A percentile compares a stretch with the other conserved stretches of the same genome.
Conservation (phyloP, 352 stramenopile genomes). For the Phytophthora colocasiae region DNA sequence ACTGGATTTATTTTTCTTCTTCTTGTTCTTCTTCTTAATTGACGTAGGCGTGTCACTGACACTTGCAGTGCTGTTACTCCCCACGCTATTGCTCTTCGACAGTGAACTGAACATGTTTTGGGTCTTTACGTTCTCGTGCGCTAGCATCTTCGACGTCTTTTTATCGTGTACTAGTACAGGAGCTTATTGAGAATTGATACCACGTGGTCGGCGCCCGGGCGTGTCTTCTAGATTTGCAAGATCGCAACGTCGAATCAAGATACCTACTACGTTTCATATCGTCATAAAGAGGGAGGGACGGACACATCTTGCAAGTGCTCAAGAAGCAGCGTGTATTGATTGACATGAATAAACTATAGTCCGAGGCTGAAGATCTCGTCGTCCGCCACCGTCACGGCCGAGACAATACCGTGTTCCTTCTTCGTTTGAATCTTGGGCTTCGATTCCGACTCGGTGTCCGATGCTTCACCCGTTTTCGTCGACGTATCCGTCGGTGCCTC, state of each 20-base stretch:
- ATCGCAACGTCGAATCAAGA: conserved; percentile 6
- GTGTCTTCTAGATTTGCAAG: conserved; percentile 32
- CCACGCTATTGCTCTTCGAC: conserved; percentile 31
- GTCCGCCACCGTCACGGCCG: conserved; percentile 34
- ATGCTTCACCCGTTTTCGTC: conserved; percentile 4
- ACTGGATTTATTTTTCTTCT: conserved; percentile 42
- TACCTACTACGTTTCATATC: neutral
- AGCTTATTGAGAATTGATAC: neutral
- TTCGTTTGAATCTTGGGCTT: conserved; percentile 7
- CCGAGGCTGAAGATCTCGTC: conserved; percentile 88
- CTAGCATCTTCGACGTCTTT: conserved; percentile 26
- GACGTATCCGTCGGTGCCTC: conserved; percentile 21
- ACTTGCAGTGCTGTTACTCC: conserved; percentile 30
- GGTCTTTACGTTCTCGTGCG: conserved; percentile 42
- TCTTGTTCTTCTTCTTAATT: conserved; percentile 36
- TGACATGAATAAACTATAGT: conserved; percentile 51
- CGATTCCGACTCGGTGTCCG: conserved; percentile 17
- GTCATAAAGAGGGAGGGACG: neutral
- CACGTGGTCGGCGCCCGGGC: neutral
- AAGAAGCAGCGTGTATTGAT: conserved; percentile 15
- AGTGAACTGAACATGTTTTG: conserved; percentile 51
- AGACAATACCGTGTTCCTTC: conserved; percentile 2
- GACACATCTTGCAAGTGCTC: neutral
- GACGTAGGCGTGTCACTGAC: conserved; percentile 26
- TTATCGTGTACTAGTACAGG: neutral